phyloP scores from a whole-genome alignment of 1,139 yeast species.

The Debaryomyces udenii region DNA sequence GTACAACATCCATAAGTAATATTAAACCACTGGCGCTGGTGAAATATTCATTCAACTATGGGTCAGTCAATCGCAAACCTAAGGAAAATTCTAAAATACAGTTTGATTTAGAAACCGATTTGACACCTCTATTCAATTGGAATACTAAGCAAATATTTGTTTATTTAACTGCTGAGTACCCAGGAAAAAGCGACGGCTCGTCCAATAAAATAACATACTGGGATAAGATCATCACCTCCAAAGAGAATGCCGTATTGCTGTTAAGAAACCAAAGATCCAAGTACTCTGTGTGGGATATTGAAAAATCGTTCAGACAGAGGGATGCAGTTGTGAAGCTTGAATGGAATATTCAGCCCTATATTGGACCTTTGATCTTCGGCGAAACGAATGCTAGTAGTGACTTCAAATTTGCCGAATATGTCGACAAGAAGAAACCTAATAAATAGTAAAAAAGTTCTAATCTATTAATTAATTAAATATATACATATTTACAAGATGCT shows the following conservation, averaged over 20 bases:
- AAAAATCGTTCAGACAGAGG: constrained; percentile 64
- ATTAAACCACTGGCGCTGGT: constrained; percentile 45
- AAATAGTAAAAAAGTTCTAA: constrained; percentile 3
- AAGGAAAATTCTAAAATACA: constrained; percentile 77
- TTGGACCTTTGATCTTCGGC: constrained; percentile 81
- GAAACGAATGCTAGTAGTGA: constrained; percentile 39
- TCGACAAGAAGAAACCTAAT: constrained; percentile 3
- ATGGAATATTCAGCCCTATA: constrained; percentile 92
- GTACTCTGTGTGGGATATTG: constrained; percentile 89
- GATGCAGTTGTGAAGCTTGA: constrained; percentile 73
- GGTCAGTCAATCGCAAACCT: constrained; percentile 67
- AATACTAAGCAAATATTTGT: constrained; percentile 94
- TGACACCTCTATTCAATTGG: constrained; percentile 88
- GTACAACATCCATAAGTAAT: constrained; percentile 44
- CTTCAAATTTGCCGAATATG: constrained; percentile 32
- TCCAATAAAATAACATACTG: constrained; percentile 79
- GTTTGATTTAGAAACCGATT: constrained; percentile 69
- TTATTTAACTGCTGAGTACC: constrained; percentile 86
- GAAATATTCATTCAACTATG: constrained; percentile 72
- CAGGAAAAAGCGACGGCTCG: constrained; percentile 56
- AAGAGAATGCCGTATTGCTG: constrained; percentile 59
- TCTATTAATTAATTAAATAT: constrained; percentile 9
- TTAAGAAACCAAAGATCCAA: constrained; percentile 63
- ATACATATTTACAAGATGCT: constrained; percentile 11
- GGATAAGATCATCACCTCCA: constrained; percentile 75